Evolutionary conservation across 306 rosid species (phyloP).

Genomic region (Spatholobus suberectus): DNA sequence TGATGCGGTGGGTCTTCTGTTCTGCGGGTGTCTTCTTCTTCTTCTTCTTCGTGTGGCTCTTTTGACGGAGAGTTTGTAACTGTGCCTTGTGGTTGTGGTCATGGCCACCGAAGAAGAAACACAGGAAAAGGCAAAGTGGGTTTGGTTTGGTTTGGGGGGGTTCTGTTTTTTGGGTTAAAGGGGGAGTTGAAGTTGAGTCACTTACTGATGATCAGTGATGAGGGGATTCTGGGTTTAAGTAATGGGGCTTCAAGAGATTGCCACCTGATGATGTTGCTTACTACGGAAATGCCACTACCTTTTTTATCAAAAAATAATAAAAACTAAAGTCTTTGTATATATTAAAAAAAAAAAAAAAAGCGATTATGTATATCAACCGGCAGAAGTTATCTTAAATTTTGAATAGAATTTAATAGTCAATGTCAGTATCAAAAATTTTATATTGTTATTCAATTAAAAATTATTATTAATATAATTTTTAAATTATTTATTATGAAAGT

Average conservation of each 20-base stretch:
- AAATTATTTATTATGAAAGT: no score
- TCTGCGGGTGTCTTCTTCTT: conserved; percentile 24
- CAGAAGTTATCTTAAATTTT: no score
- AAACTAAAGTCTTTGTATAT: no score
- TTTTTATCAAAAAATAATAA: not conserved
- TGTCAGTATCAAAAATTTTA: no score
- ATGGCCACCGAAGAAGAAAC: conserved; percentile 36
- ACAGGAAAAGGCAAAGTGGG: not conserved
- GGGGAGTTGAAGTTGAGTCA: not conserved
- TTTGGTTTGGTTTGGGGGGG: conserved; percentile 1
- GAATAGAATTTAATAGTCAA: no score
- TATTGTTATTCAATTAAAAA: no score
- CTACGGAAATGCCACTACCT: conserved; percentile 62
- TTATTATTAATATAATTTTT: no score
- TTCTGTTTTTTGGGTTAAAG: conserved; percentile 11
- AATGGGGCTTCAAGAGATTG: conserved; percentile 41
- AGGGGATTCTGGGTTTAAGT: conserved; percentile 61
- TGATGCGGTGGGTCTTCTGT: not conserved
- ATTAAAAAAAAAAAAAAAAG: no score
- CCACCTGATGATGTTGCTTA: conserved; percentile 44
- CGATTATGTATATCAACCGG: no score
- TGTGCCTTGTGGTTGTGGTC: conserved; percentile 57
- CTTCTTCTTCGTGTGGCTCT: conserved; percentile 47
- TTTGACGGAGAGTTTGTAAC: conserved; percentile 50
- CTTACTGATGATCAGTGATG: not conserved